Evolutionary conservation across 257 asterid genomes (phyloP).

Genomic region (Fraxinus pennsylvanica): DNA sequence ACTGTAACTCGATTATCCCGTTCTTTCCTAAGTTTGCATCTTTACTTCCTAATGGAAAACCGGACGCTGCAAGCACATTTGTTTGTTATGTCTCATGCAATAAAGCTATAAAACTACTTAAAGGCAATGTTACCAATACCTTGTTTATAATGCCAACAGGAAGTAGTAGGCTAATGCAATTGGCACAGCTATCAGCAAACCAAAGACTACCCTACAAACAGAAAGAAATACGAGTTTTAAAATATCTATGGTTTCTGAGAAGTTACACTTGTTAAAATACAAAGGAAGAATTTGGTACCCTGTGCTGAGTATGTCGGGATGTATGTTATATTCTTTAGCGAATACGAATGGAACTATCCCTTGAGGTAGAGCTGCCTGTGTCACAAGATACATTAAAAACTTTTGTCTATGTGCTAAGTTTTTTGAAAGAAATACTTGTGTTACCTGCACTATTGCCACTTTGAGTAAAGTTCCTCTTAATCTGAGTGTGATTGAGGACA

Average conservation of each 20-base stretch:
- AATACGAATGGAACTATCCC: conserved; percentile 95
- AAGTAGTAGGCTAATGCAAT: conserved; percentile 72
- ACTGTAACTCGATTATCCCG: conserved; percentile 15
- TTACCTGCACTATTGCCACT: conserved; percentile 84
- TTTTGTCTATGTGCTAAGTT: too few species aligned
- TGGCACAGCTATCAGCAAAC: conserved; percentile 75
- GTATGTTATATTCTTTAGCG: conserved; percentile 78
- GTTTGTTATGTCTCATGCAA: conserved; percentile 8
- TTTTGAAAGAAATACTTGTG: background rate
- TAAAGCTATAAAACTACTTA: conserved; percentile 5
- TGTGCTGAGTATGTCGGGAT: conserved; percentile 85
- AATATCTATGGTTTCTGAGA: conserved; percentile 9
- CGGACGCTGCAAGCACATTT: conserved; percentile 1
- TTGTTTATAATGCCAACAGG: conserved; percentile 56
- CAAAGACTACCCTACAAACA: conserved; percentile 66
- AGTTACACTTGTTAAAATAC: background rate
- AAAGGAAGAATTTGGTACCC: conserved; percentile 50
- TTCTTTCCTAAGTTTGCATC: conserved; percentile 8
- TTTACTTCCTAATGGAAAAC: conserved; percentile 6
- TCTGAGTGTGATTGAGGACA: conserved; percentile 65
- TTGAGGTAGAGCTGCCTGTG: conserved; percentile 97
- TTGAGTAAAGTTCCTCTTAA: conserved; percentile 60
- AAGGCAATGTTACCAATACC: conserved; percentile 14
- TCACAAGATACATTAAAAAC: conserved; percentile 12
- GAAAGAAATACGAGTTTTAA: conserved; percentile 16